phyloP scores from a whole-genome alignment of 176 grass and related monocot genomes.

The Saccharum spontaneum region DNA sequence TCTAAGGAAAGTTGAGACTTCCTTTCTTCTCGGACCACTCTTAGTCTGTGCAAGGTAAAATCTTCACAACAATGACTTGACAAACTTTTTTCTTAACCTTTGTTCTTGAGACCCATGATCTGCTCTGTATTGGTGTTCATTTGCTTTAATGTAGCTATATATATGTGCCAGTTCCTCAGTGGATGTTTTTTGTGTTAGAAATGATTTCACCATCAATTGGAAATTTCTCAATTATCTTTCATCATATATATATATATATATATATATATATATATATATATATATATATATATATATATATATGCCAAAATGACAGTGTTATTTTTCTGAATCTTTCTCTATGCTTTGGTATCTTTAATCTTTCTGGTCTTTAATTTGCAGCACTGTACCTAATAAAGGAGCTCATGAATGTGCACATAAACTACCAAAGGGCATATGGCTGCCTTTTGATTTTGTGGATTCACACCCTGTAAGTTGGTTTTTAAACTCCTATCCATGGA shows the following conservation, averaged over 20 bases:
- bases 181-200: neutral
- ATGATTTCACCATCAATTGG: conserved; percentile 4
- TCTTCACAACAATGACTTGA: neutral
- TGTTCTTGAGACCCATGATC: neutral
- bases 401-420: conserved; percentile 62
- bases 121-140: conserved; percentile 3
- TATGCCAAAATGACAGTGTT: neutral
- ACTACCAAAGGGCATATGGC: conserved; percentile 74
- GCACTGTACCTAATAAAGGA: conserved; percentile 61
- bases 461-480: conserved; percentile 75
- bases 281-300: no score
- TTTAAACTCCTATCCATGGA: neutral
- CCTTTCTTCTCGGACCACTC: conserved; percentile 81
- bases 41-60: conserved; percentile 79
- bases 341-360: neutral
- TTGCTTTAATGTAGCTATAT: neutral
- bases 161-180: neutral
- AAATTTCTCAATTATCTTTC: neutral
- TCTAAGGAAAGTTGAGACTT: conserved; percentile 78
- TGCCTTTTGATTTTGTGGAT: conserved; percentile 81
- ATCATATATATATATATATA: neutral
- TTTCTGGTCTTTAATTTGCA: conserved; percentile 18
- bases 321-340: neutral
- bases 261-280: no score
- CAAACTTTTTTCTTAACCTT: neutral